These are phyloP conservation scores for Venturia oleaginea DNA, from an alignment of 2,329 filamentous ascomycete species.

Conservation along the genomic window DNA sequence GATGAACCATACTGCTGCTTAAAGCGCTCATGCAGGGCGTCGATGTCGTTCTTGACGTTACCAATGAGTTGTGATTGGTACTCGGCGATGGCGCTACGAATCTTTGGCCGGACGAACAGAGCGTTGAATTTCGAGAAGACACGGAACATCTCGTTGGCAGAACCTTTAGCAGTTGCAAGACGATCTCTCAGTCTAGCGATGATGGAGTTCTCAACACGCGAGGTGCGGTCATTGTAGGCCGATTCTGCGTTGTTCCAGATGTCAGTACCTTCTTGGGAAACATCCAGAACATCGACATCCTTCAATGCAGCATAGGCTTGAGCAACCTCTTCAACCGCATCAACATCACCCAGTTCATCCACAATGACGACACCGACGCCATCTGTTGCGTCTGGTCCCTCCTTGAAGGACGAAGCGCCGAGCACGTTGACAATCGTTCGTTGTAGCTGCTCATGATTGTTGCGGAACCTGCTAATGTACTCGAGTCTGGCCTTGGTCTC, in stretches of 20 bases:
- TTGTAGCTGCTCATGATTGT: conserved; percentile 96
- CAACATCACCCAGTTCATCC: conserved; percentile 93
- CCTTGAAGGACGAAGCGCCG: conserved; percentile 53
- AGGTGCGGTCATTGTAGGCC: conserved; percentile 93
- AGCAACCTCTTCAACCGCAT: conserved; percentile 91
- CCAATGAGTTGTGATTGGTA: conserved; percentile 98
- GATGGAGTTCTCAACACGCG: conserved; percentile 96
- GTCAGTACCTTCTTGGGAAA: conserved; percentile 79
- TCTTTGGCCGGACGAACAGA: conserved; percentile 96
- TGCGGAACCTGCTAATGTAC: conserved; percentile 89
- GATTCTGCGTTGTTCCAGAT: conserved; percentile 91
- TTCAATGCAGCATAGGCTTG: conserved; percentile 91
- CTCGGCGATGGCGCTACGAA: conserved; percentile 92
- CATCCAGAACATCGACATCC: conserved; percentile 91
- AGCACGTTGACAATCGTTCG: conserved; percentile 96
- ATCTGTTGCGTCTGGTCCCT: conserved; percentile 22
- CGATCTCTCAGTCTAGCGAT: conserved; percentile 89
- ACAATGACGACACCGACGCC: conserved; percentile 52
- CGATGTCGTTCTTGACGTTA: conserved; percentile 94
- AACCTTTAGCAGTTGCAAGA: conserved; percentile 79
- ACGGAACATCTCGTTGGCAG: conserved; percentile 98
- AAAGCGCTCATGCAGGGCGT: conserved; percentile 87
- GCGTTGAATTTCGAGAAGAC: conserved; percentile 99
- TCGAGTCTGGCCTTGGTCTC: conserved; percentile 84
- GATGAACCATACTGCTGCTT: conserved; percentile 99